Percentiles rank a stretch among this genome's conserved stretches.
Evolutionary conservation across 306 rosid species (phyloP).

Genomic region (Begonia loranthoides): DNA sequence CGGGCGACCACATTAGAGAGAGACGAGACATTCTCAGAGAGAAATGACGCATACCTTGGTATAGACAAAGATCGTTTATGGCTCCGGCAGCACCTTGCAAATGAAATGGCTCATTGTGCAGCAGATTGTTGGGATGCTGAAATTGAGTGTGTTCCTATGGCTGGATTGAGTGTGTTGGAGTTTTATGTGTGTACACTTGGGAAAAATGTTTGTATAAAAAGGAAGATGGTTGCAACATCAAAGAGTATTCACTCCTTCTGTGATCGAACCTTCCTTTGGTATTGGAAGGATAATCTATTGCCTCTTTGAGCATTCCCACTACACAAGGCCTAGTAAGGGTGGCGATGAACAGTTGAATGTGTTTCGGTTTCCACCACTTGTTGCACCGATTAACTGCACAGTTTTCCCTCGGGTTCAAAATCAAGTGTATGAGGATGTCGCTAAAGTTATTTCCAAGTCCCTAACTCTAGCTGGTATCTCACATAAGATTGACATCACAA

Average conservation of each 20-base stretch:
- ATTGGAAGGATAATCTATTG: slow-evolving; percentile 87
- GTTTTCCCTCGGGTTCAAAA: slow-evolving; percentile 94
- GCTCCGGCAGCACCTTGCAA: slow-evolving; percentile 88
- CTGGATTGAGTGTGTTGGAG: too few species aligned
- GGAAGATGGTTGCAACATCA: slow-evolving; percentile 75
- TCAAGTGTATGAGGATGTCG: slow-evolving; percentile 62
- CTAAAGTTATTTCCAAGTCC: slow-evolving; percentile 72
- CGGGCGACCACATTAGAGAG: too few species aligned
- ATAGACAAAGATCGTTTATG: slow-evolving; percentile 53
- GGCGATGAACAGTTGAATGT: slow-evolving; percentile 73
- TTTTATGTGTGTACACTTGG: slow-evolving; percentile 66
- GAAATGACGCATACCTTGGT: too few species aligned
- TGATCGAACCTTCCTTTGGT: slow-evolving; percentile 94
- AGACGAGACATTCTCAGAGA: too few species aligned
- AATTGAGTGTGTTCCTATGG: slow-evolving; percentile 88
- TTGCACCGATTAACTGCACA: slow-evolving; percentile 94
- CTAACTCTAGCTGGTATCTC: slow-evolving; percentile 66
- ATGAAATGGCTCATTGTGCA: slow-evolving; percentile 99
- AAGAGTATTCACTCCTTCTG: slow-evolving; percentile 93
- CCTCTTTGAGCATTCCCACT: slow-evolving; percentile 82
- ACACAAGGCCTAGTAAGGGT: slow-evolving; percentile 69
- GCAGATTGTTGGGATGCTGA: slow-evolving; percentile 99
- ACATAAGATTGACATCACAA: slow-evolving; percentile 74
- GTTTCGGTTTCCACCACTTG: slow-evolving; percentile 73
- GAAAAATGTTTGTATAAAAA: slow-evolving; percentile 41